Evolutionary conservation across 1,284 basidiomycete genomes (phyloP), one percentile per base, ranked within the genome.

Genomic region (Tilletia setariae): DNA sequence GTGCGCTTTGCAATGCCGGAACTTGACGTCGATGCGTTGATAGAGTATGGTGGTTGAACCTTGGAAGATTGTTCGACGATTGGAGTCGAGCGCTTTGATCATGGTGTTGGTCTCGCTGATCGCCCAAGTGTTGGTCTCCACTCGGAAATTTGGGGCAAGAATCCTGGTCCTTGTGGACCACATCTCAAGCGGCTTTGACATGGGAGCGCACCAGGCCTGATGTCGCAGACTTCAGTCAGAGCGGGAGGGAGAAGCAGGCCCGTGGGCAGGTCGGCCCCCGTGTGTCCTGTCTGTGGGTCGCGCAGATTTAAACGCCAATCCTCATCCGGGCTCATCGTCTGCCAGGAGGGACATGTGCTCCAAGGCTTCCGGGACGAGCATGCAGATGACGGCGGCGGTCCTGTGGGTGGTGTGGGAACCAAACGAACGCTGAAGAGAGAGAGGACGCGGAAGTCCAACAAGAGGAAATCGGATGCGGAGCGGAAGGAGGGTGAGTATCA

Each of bases 321-420:
- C 23, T 64, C 64, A 28, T 67, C 69, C 8, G 71, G 71, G 16
- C 64, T 68, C 23, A 53, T 76, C 4, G 68, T 72, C 30, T 76
- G 74, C 53, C 44, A 32, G 21, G 67, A 72, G 28, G 74, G 74
- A 21, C 74, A 76, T 59, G 74, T 76, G 19, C 67, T 74, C 28
- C 69, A 74, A 56, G 73, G 70, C 28, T 72, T 63, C 59, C 44
- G 70, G 2, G 70, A 72, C 32, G 70, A 72, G 63, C 53, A 30
- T 8, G 70, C 65, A 11, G 40, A 67, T 19, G 70, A 72, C 23
- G 70, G 63, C 15, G 68, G 63, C 28, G 59, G 19, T 8, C 19
- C 28, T 11, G 35, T 13, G 28, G 30, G 28, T 61, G 28, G 19
- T 3, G n/a, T 61, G 1, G 56, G 56, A 2, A 32, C 25, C 7